Evolutionary conservation across 768 basidiomycete species (phyloP).

Genomic region (Boletus sp.): DNA sequence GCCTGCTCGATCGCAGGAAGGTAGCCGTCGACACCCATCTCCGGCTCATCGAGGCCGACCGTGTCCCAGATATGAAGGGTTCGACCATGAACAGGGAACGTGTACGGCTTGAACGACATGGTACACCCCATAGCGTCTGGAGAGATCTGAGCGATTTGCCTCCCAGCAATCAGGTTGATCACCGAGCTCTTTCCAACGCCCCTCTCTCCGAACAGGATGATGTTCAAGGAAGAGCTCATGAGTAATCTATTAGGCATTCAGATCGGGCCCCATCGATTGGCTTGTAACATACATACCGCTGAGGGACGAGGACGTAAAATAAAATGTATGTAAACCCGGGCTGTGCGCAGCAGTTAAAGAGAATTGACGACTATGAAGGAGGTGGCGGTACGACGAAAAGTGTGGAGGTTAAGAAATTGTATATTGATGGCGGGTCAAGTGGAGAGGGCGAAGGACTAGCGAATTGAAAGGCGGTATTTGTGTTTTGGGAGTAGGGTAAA

Average conservation of each 20-base stretch:
- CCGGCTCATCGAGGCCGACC: slow-evolving; percentile 33
- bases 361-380: not conserved
- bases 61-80: slow-evolving; percentile 33
- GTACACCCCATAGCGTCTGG: slow-evolving; percentile 37
- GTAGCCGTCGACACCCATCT: slow-evolving; percentile 24
- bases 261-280: slow-evolving; percentile 13
- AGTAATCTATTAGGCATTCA: slow-evolving; percentile 11
- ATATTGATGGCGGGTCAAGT: slow-evolving; percentile 4
- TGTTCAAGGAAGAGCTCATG: slow-evolving; percentile 30
- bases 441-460: not conserved
- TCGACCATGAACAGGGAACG: slow-evolving; percentile 15
- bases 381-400: not conserved
- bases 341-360: not conserved
- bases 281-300: slow-evolving; percentile 7
- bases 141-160: slow-evolving; percentile 21
- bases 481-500: slow-evolving; percentile 4
- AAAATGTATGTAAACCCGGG: not conserved
- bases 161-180: slow-evolving; percentile 33
- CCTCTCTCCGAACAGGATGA: slow-evolving; percentile 44
- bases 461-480: slow-evolving; percentile 13
- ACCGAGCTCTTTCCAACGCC: slow-evolving; percentile 37
- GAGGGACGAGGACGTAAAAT: not conserved
- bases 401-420: not conserved
- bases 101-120: slow-evolving; percentile 30
- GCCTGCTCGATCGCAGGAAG: slow-evolving; percentile 31